Conservation (phyloP, 257 asterid species). For the Cinchona pubescens region DNA sequence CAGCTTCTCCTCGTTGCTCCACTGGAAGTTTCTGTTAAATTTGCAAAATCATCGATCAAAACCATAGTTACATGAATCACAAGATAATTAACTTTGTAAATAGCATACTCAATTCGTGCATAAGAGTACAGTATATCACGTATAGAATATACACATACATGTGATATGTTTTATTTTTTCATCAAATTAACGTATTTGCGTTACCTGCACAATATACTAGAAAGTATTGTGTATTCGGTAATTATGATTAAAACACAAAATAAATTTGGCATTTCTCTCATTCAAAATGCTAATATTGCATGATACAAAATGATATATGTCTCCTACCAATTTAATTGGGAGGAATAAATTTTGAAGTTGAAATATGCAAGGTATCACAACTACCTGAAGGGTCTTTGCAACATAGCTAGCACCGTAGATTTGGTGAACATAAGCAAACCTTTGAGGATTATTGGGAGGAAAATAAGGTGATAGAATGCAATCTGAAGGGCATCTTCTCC, state of each 20-base stretch:
- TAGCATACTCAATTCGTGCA: too few species aligned
- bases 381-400: conserved; percentile 60
- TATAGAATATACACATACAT: too few species aligned
- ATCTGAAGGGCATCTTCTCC: conserved; percentile 62
- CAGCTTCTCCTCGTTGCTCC: conserved; percentile 44
- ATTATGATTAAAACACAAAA: too few species aligned
- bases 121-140: too few species aligned
- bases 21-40: conserved; percentile 49
- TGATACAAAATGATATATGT: neutral
- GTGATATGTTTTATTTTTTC: too few species aligned
- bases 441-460: conserved; percentile 57
- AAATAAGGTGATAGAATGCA: conserved; percentile 71
- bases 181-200: too few species aligned
- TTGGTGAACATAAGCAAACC: conserved; percentile 58
- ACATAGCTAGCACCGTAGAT: conserved; percentile 75
- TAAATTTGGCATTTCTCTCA: neutral
- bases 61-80: too few species aligned
- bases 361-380: neutral
- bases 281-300: neutral
- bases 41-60: neutral
- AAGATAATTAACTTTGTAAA: too few species aligned
- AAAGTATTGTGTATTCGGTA: too few species aligned
- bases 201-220: too few species aligned
- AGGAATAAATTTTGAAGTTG: too few species aligned
- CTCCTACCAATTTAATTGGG: neutral